Base-by-base conservation (phyloP, 2,329 filamentous ascomycete genomes). In the Ophiostoma sp. region DNA sequence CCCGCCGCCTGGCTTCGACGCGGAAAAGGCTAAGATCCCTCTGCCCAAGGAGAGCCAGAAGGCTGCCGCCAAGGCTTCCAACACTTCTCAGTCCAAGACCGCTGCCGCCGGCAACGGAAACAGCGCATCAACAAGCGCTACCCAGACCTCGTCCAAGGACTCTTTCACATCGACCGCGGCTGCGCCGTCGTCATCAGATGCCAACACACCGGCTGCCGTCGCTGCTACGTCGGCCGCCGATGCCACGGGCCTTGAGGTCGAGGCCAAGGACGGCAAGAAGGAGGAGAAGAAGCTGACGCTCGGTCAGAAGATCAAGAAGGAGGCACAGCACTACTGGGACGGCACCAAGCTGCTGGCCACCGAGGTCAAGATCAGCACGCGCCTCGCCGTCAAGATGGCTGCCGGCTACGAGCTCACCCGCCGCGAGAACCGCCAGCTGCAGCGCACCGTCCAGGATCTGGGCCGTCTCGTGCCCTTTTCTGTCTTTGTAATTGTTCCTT, bases 371-470 rank as follows among this genome's bases (percentile, higher is more conserved):
- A 99, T 99, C 81, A 98, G 95, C 82, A 93, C 92, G 75, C 92
- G 92, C 76, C 85, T 99, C 77, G 96, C 95, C 6, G 83, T 98
- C 82, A 98, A 98, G 86, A 99, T 99, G 96, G 94, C 95, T 17
- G 95, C 93, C 74, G 96, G 96, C 8, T 99, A 99, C 84, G 96
- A 99, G 83, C 89, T 99, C 76, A 98, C 93, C 74, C 91, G 96
- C 76, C 90, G 96, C 84, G 96, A 99, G 85, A 90, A 96, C 84
- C 90, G 95, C 80, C 96, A 98, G 88, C 87, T 99, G 73, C 91
- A 93, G 85, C 90, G 96, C 79, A 99, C 96, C 12, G 94, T 98
- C 19, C 93, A 97, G 82, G 96, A 99, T 84, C 87, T 99, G 64
- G 94, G 90, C 45, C 95, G 96, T 19, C 85, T 99, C 74, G 93